Evolutionary conservation across 129 eudicot genomes (phyloP), one percentile per base, ranked within the genome.

Genomic region (Logfia minima): DNA sequence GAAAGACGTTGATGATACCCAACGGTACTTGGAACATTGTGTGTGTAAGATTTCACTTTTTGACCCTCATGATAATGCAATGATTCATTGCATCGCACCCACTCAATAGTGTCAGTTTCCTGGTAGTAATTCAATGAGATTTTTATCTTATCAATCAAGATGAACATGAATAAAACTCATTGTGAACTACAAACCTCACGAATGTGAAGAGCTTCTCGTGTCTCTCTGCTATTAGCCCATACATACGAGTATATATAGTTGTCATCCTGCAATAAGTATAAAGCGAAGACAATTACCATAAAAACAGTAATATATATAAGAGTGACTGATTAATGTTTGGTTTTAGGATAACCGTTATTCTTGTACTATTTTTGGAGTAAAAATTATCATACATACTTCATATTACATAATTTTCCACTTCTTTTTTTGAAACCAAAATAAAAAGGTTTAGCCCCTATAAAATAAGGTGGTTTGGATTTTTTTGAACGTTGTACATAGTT

Each of bases 171-270:
- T 55, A 23, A 67, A 62, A 58, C 21, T 24, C 11, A 24, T 6
- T 26, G 19, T 48, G 17, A 31, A 64, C 14, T 45, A 65, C 72
- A n/a, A 65, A 78, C 82, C 82, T 78, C 76, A 28, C 45, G 76
- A 78, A 78, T 17, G 61, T 69, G 45, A 23, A 78, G 76, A 70
- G 82, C 76, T 70, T 78, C 64, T 28, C 76, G 69, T 31, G 61
- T 76, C 9, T 70, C 82, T 78, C 59, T 78, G 60, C 61, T 78
- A n/a, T 78, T 70, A 39, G 82, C 82, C 82, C 82, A 78, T 37
- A 43, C n/a, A 21, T n/a, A 18, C 16, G 71, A 70, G 52, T 70
- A 78, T 8, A 58, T 2, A 59, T 78, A 78, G 76, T 41, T 37
- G 75, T 61, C 76, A 6, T 41, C 24, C 77, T 70, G 22, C 48